These are phyloP conservation scores for Tricharina praecox DNA, from an alignment of 495 filamentous ascomycete genomes.

Conservation along the genomic window DNA sequence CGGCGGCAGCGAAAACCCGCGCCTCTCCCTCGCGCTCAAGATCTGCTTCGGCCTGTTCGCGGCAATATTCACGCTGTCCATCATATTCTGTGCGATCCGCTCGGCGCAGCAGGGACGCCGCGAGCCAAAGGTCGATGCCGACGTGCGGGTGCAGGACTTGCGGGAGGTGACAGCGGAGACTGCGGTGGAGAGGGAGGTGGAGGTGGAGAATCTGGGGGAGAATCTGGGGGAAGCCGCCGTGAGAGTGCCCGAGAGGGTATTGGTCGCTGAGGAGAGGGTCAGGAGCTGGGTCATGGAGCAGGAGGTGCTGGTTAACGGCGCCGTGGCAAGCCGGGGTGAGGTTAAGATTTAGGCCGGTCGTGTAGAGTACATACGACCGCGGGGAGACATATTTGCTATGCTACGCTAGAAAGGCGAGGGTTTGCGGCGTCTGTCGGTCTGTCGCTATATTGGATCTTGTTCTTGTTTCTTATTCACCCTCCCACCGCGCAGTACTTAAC, in stretches of 20 bases:
- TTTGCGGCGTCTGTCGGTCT: no score
- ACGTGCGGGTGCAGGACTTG: not conserved
- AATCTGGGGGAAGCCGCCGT: no score
- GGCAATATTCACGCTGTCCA: not conserved
- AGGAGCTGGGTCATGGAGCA: not conserved
- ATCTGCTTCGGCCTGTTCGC: slow-evolving; percentile 3
- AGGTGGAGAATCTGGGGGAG: not conserved
- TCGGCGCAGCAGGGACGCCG: not conserved
- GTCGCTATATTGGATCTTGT: no score
- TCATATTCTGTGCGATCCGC: slow-evolving; percentile 1
- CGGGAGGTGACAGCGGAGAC: no score
- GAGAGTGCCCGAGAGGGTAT: not conserved
- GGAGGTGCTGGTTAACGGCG: no score
- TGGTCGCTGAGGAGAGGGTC: not conserved
- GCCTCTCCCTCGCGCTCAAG: slow-evolving; percentile 2
- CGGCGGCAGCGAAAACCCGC: not conserved
- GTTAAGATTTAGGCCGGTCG: no score
- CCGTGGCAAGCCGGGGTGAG: no score
- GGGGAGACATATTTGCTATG: no score
- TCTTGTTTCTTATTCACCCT: no score
- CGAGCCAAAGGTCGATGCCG: not conserved
- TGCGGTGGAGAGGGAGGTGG: not conserved
- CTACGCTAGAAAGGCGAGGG: no score
- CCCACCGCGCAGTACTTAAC: no score
- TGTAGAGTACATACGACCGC: no score